These are phyloP conservation scores for Fraxinus nigra DNA, from an alignment of 305 asterid genomes.

Conservation along the genomic window DNA sequence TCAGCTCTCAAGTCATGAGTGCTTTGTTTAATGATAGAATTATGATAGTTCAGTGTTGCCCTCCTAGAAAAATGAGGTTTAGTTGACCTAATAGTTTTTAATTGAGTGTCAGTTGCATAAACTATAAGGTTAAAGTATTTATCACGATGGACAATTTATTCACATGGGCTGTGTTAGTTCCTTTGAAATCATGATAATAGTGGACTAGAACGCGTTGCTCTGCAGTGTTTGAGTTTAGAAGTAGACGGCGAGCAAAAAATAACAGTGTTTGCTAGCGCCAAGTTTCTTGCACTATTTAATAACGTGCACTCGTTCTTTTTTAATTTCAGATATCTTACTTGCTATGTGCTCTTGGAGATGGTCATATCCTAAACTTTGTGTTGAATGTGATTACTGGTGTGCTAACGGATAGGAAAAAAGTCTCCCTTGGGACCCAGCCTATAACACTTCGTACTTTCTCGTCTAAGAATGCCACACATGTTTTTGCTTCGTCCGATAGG, in stretches of 20 bases:
- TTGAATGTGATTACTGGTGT: slow-evolving; percentile 74
- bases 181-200: slow-evolving; percentile 7
- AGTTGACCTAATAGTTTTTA: not conserved
- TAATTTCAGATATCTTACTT: slow-evolving; percentile 80
- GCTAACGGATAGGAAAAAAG: slow-evolving; percentile 90
- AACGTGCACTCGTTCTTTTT: not conserved
- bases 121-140: not conserved
- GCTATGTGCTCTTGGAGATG: slow-evolving; percentile 99
- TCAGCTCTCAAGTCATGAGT: not conserved
- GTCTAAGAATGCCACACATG: slow-evolving; percentile 88
- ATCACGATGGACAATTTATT: not conserved
- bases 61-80: not conserved
- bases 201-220: not conserved
- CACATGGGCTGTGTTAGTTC: not conserved
- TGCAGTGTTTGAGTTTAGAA: not conserved
- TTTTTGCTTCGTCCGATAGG: slow-evolving; percentile 97
- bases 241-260: slow-evolving; percentile 1
- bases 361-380: slow-evolving; percentile 89
- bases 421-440: slow-evolving; percentile 95
- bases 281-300: not conserved
- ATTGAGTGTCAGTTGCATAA: not conserved
- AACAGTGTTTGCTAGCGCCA: slow-evolving; percentile 2
- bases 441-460: slow-evolving; percentile 96
- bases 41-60: not conserved
- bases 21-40: not conserved